Base-by-base conservation (phyloP, 2,329 filamentous ascomycete genomes). In the Ophiocordyceps polyrhachis-furcata region DNA sequence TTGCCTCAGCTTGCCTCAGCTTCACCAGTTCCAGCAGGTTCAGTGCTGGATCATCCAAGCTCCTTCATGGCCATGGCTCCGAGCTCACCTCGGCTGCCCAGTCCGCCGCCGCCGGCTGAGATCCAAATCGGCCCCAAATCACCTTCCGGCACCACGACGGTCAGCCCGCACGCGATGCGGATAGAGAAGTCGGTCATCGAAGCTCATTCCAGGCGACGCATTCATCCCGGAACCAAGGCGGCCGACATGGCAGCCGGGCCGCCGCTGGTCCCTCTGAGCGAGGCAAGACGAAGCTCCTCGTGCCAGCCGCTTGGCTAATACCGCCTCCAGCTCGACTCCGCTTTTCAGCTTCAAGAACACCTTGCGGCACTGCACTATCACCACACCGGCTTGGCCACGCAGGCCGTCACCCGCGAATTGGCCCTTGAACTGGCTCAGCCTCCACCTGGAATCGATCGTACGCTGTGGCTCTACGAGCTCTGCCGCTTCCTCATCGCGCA, bases 341-440 rank as follows among this genome's bases (percentile, higher is more conserved):
- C 91, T 41, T 98, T 96, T 60, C 91, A 95, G 62, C 76, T 96
- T 17, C 93, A 95, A 62, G 91, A 98, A 64, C 89, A 98, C 58
- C 80, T 98, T 45, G 89, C 93, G 61, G 85, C 91, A 32, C 75
- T 95, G 15, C 85, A 96, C 66, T 79, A 88, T 62, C 71, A 82
- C 59, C 80, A 83, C 59, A 93, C 85, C 1, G 70, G 67, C 44
- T 69, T 73, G 50, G 75, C 75, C 51, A 80, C 78, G 31, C 66
- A 74, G 40, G 78, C 89, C 7, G 80, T 96, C 51, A 83, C 74
- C 46, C 81, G 82, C 55, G 71, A 79, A 29, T 81, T 83, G 40
- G 88, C 91, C 12, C 66, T 74, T 45, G 72, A 79, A 53, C 77
- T 98, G 37, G 81, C 87, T 35, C 79, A 79, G 41, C 82, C 88